phyloP scores from a whole-genome alignment of 495 filamentous ascomycete genomes.

The Talaromyces proteolyticus region DNA sequence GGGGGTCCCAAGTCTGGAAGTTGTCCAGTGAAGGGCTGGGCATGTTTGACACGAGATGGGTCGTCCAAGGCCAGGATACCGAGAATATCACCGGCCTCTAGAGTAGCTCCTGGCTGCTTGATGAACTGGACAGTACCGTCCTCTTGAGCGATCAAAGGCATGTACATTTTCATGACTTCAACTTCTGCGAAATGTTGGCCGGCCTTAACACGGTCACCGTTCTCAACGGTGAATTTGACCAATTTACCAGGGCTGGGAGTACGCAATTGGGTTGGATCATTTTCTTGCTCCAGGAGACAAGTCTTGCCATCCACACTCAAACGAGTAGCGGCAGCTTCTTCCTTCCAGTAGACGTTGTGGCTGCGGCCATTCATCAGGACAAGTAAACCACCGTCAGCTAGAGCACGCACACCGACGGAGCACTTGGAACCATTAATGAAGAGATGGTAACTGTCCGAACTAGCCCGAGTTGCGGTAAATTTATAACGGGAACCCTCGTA shows the following conservation, averaged over 20 bases:
- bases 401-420: conserved; percentile 83
- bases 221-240: conserved; percentile 97
- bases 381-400: conserved; percentile 92
- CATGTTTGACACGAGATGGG: conserved; percentile 93
- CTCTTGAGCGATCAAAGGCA: conserved; percentile 95
- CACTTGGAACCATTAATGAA: conserved; percentile 99
- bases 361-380: conserved; percentile 83
- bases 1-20: conserved; percentile 84
- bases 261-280: conserved; percentile 94
- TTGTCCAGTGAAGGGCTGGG: conserved; percentile 90
- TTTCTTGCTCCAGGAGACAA: conserved; percentile 96
- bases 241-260: conserved; percentile 96
- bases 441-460: conserved; percentile 90
- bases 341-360: conserved; percentile 99
- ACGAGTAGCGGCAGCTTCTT: conserved; percentile 92
- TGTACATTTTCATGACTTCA: conserved; percentile 99
- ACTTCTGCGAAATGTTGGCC: conserved; percentile 95
- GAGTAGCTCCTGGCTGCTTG: conserved; percentile 97
- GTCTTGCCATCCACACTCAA: conserved; percentile 97
- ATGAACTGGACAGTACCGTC: conserved; percentile 96
- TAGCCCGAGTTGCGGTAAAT: conserved; percentile 94
- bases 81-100: conserved; percentile 97
- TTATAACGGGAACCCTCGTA: conserved; percentile 96
- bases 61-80: conserved; percentile 96
- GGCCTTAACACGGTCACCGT: conserved; percentile 88